Evolutionary conservation across 805 yeast genomes (phyloP), one percentile per base, ranked within the genome.

Genomic region (Lipomyces orientalis): DNA sequence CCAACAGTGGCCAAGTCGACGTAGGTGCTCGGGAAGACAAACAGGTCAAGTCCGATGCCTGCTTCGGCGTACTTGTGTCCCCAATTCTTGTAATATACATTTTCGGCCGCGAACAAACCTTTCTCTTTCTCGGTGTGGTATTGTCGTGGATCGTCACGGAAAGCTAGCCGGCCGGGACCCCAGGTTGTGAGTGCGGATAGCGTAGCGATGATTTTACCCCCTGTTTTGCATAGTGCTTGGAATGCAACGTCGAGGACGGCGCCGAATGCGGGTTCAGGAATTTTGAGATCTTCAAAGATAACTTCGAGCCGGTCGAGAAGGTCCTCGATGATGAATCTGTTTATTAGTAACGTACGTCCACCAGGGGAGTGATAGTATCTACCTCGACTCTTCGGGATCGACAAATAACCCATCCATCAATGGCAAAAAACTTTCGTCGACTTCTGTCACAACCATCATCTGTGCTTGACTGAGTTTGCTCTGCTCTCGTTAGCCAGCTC

Each of bases 401-500:
- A 87, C 97, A 77, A 93, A 93, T 37, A 93, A 78, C 0, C 97
- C 97, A 1, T 82, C 83, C 65, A 80, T 80, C 69, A 93, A 83
- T 2, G 98, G 98, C n/a, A 93, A 80, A 72, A 93, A 92, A 4
- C 93, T 90, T 54, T 90, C 93, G 4, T 85, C 87, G 35, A 91
- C 76, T 74, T 93, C 98, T 9, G 88, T 81, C 29, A 90, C 85
- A 8, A 90, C 81, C 43, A 86, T 81, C 64, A 88, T 83, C 56
- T 83, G 85, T 2, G 92, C 84, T 58, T 85, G 83, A 19, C 86
- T 87, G 46, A 87, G 80, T 2, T 79, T 67, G 49, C 67, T 65
- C 71, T 68, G 34, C 8, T 16, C 22, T 12, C 39, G 56, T 54
- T 49, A 64, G 49, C 49, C 8, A 16, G 25, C 3, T 2, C 49